Evolutionary conservation across 495 filamentous ascomycete species (phyloP), one percentile per base, ranked within the genome.

Genomic region (Filosporella fistucella): DNA sequence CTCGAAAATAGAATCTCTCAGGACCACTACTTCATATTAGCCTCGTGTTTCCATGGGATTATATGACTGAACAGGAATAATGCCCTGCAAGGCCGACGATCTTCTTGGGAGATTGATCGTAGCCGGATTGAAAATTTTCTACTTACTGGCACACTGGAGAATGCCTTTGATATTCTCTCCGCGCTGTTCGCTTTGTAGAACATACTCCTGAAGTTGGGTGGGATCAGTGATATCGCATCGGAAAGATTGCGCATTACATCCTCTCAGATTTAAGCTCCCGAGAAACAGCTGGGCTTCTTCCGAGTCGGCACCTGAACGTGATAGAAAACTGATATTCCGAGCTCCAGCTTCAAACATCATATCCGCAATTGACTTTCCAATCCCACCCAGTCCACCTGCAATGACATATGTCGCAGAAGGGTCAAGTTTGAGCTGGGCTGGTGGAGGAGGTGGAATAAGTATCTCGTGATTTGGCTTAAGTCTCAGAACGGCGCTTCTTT

Each of bases 321-420:
- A 78, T 11, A 84, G 57, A 40, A 81, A 69, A 1, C 76, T 65
- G 3, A 86, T 53, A 52, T 73, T 63, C 4, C 64, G 58, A 1
- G 81, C 82, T 3, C 80, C 81, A 36, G 74, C 64, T 14, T 71
- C 58, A 5, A 69, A 68, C 65, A 86, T 64, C 62, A 65, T 73
- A 42, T 20, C 72, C 2, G 71, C 64, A 18, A 82, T 66, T 2
- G 59, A 62, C 10, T 67, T 50, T 3, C 81, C 77, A 7, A 84
- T 67, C 0, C 72, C 68, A 0, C 66, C 70, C 6, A 83, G 68
- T 12, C 81, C 77, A 6, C 81, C 78, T 17, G 78, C 64, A 4
- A 85, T 58, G 11, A 85, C 52, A 46, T 83, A 82, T 1, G 71
- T 73, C 0, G 67, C 67, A 16, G 71, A 55, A 1, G 60, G 6